A percentile compares a stretch with the other conserved stretches of the same genome.
These are phyloP conservation scores for Diaporthe sp. DNA, from an alignment of 2,329 filamentous ascomycete species.

Conservation along the genomic window DNA sequence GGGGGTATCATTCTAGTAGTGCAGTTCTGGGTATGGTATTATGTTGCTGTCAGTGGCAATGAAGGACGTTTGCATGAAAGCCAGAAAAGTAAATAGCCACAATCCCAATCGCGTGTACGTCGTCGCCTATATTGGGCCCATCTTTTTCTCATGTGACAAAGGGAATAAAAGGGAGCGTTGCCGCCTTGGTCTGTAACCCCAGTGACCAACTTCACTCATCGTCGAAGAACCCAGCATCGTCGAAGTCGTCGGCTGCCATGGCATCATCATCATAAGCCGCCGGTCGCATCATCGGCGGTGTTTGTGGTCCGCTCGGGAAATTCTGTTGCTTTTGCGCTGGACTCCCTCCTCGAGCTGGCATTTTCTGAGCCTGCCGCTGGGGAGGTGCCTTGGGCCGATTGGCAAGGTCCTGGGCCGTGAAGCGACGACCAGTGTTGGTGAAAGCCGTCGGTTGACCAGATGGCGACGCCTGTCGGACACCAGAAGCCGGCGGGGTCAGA, in stretches of 20 bases:
- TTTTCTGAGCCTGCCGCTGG: constrained; percentile 57
- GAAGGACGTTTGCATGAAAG: constrained; percentile 19
- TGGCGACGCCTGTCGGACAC: constrained; percentile 73
- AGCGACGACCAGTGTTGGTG: constrained; percentile 70
- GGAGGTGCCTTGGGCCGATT: constrained; percentile 53
- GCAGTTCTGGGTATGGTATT: constrained; percentile 34
- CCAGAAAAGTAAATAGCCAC: constrained; percentile 19
- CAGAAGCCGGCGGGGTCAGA: constrained; percentile 89
- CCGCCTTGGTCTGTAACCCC: not conserved
- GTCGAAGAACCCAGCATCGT: constrained; percentile 68
- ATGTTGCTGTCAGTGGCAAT: constrained; percentile 19
- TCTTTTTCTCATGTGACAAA: constrained; percentile 33
- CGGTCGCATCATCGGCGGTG: constrained; percentile 73
- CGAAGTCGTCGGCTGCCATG: constrained; percentile 67
- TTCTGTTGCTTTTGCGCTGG: constrained; percentile 58
- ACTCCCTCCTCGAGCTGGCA: constrained; percentile 54
- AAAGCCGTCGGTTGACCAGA: constrained; percentile 66
- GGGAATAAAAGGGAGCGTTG: constrained; percentile 16
- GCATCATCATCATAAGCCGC: constrained; percentile 74
- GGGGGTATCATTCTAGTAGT: constrained; percentile 48
- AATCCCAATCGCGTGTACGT: constrained; percentile 18
- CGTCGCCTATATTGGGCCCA: constrained; percentile 11
- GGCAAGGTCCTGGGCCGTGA: constrained; percentile 65
- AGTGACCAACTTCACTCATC: constrained; percentile 42
- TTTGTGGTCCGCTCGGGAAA: constrained; percentile 59